phyloP scores from a whole-genome alignment of 2,329 filamentous ascomycete species.

The Alternaria brassicae region DNA sequence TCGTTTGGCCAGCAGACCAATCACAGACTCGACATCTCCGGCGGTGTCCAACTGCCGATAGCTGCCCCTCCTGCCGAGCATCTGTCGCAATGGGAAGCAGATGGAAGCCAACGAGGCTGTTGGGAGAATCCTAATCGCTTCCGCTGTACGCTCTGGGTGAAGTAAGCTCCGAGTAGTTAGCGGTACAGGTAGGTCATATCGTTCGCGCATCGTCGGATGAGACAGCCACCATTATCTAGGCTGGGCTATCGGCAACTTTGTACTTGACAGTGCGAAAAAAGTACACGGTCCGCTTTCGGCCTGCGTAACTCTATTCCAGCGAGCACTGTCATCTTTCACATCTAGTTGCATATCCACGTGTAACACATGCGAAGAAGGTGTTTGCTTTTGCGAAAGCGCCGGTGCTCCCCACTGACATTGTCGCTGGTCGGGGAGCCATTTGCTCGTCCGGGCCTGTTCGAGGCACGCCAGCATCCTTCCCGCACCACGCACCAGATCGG shows the following conservation, averaged over 20 bases:
- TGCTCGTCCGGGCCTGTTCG: not conserved
- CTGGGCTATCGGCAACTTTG: no score
- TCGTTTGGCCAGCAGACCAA: constrained; percentile 25
- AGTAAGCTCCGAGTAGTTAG: not conserved
- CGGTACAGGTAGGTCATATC: not conserved
- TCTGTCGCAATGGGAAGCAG: constrained; percentile 15
- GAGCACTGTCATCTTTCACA: not conserved
- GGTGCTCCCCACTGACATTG: not conserved
- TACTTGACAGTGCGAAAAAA: not conserved
- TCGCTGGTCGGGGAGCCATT: constrained; percentile 15
- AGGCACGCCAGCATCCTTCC: not conserved
- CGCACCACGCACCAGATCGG: constrained; percentile 9
- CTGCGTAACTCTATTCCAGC: not conserved
- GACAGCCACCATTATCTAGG: not conserved
- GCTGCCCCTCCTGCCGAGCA: constrained; percentile 18
- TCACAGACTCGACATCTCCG: constrained; percentile 19
- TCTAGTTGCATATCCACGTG: not conserved
- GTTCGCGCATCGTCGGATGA: not conserved
- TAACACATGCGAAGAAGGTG: not conserved
- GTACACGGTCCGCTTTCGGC: not conserved
- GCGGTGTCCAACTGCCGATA: constrained; percentile 34
- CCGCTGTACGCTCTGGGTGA: no score
- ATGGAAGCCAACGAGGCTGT: not conserved
- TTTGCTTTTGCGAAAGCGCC: constrained; percentile 1
- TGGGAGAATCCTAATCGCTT: not conserved